Percentiles rank a stretch among this genome's conserved stretches.
Conservation (phyloP, 2,329 filamentous ascomycete species). For the Trichoderma simmonsii region DNA sequence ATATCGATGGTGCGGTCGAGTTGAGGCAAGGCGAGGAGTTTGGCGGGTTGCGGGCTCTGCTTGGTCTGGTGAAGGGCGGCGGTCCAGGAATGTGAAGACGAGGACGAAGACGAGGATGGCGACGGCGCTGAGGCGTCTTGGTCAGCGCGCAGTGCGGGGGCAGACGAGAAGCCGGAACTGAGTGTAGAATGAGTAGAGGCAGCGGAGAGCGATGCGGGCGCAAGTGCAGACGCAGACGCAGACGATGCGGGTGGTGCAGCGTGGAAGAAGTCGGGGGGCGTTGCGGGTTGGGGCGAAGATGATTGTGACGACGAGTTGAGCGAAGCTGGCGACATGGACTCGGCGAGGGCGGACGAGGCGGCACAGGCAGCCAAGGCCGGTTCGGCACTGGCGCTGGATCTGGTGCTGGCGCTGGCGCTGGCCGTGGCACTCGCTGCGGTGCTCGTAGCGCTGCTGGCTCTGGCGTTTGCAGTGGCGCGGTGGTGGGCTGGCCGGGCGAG, state of each 20-base stretch:
- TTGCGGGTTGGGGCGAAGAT: conserved; percentile 37
- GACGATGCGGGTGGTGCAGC: conserved; percentile 21
- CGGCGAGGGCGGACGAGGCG: conserved; percentile 25
- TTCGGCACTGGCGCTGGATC: conserved; percentile 13
- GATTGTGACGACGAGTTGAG: conserved; percentile 35
- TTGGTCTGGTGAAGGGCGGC: background rate
- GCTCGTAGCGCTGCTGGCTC: conserved; percentile 21
- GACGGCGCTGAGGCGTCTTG: conserved; percentile 27
- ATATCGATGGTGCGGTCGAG: conserved; percentile 26
- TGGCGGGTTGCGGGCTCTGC: conserved; percentile 13
- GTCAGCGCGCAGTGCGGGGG: conserved; percentile 22
- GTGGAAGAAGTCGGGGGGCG: conserved; percentile 29
- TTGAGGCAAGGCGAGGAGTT: conserved; percentile 27
- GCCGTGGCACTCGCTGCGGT: conserved; percentile 22
- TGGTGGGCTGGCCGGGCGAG: conserved; percentile 15
- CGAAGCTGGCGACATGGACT: conserved; percentile 30
- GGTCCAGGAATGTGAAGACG: background rate
- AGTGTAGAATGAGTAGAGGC: conserved; percentile 21
- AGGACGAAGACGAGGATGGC: conserved; percentile 8
- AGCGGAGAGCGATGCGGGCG: conserved; percentile 10
- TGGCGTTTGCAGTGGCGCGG: conserved; percentile 15
- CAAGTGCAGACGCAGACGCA: conserved; percentile 9
- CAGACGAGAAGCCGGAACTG: background rate
- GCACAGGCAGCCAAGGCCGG: conserved; percentile 21
- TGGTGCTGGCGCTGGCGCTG: background rate